Percentiles rank a stretch among this genome's conserved stretches.
These are phyloP conservation scores for Moringa oleifera DNA, from an alignment of 345 rosid species.

Conservation along the genomic window DNA sequence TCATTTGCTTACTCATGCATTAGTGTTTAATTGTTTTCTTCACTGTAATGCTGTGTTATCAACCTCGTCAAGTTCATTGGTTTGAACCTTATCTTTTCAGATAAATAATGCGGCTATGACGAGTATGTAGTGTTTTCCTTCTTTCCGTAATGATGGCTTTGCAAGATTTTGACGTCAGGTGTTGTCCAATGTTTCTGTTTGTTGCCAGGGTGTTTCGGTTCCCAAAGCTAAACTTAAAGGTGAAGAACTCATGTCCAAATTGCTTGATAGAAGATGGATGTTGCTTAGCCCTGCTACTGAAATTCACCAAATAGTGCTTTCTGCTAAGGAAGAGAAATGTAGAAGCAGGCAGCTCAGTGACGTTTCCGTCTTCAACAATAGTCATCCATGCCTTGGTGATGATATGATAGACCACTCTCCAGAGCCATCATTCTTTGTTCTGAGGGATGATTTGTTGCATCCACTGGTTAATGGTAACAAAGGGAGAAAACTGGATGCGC, in stretches of 20 bases:
- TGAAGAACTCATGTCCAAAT: slow-evolving; percentile 30
- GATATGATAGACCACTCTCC: slow-evolving; percentile 16
- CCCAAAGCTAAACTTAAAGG: slow-evolving; percentile 25
- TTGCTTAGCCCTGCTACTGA: slow-evolving; percentile 49
- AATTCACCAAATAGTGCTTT: slow-evolving; percentile 46
- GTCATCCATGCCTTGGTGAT: slow-evolving; percentile 39
- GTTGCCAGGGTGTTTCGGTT: slow-evolving; percentile 30
- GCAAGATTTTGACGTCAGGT: background rate
- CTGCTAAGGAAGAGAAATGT: slow-evolving; percentile 20
- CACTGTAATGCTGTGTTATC: no score
- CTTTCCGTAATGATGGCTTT: background rate
- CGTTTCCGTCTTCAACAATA: slow-evolving; percentile 31
- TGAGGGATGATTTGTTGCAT: slow-evolving; percentile 89
- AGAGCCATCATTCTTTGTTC: slow-evolving; percentile 51
- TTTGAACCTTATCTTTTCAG: background rate
- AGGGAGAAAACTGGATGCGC: slow-evolving; percentile 81
- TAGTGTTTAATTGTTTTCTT: no score
- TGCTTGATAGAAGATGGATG: slow-evolving; percentile 74
- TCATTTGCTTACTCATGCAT: no score
- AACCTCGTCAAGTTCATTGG: no score
- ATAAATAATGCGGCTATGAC: background rate
- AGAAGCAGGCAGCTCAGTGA: slow-evolving; percentile 19
- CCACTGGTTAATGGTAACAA: slow-evolving; percentile 89
- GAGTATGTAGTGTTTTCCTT: background rate
- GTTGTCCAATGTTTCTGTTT: background rate